These are phyloP conservation scores for Durusdinium trenchii DNA, from an alignment of 73 alveolate genomes.

Conservation along the genomic window DNA sequence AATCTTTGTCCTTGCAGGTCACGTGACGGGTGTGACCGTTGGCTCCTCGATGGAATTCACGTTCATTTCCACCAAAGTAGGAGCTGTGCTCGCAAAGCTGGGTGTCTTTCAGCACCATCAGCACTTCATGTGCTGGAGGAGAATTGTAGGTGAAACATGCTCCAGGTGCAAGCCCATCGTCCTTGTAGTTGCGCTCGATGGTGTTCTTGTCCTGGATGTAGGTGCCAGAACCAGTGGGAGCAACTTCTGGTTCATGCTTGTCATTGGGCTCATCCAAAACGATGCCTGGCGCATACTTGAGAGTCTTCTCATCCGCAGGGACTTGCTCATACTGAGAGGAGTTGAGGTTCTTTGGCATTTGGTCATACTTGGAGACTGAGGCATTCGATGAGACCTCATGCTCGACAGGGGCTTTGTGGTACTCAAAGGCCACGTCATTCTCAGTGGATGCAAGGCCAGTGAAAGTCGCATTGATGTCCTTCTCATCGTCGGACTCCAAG, in stretches of 20 bases:
- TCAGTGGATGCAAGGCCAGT: no score
- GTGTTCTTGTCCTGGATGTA: not conserved
- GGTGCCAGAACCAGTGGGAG: not conserved
- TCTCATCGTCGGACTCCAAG: not conserved
- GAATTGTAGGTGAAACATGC: not conserved
- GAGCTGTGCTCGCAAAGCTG: not conserved
- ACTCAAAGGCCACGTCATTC: no score
- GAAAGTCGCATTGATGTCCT: no score
- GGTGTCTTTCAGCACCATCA: slow-evolving; percentile 26
- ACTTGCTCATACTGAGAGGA: no score
- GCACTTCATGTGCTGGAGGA: not conserved
- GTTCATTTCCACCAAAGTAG: not conserved
- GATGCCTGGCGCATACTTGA: not conserved
- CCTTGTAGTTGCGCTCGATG: not conserved
- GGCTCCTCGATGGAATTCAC: not conserved
- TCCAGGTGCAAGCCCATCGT: not conserved
- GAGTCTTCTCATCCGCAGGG: no score
- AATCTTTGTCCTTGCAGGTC: not conserved
- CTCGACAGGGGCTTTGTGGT: no score
- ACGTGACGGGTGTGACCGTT: slow-evolving; percentile 17
- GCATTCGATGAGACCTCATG: no score
- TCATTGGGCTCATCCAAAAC: not conserved
- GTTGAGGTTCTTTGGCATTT: no score
- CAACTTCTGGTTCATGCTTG: not conserved
- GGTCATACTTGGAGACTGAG: no score